Evolutionary conservation across 2,329 filamentous ascomycete species (phyloP), one percentile per base, ranked within the genome.

Genomic region (Clathrospora elynae): DNA sequence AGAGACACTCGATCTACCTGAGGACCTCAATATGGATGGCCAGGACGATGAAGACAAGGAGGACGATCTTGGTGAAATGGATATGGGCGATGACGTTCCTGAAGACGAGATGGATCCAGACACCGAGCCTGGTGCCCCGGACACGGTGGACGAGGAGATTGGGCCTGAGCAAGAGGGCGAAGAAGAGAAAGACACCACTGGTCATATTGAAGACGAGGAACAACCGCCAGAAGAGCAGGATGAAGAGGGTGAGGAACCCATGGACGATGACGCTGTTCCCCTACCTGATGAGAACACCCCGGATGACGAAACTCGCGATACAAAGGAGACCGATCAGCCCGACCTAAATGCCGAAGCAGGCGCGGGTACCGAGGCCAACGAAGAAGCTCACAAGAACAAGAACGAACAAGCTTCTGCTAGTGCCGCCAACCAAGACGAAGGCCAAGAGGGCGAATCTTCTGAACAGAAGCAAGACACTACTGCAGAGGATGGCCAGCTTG

Each of bases 1-100:
- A 57, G 85, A 95, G 47, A 84, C 86, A 2, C 76, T 96, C 46
- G 90, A 91, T 31, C 76, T 96, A 14, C 90, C 90, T 0, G 90
- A 96, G 28, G 89, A 96, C 53, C 86, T 96, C 78, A 85, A 95
- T 43, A 79, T 93, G 41, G 86, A 92, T 52, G 86, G 82, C 6
- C 75, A 88, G 18, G 80, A 73, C 6, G 76, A 79, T 12, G 80
- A 80, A 4, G 76, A 83, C 40, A 70, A 87, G 38, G 78, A 78
- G 2, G 71, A 75, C 25, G 55, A 61, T 25, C 39, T 61, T 28
- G 62, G 59, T 2, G 62, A 70, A 22, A 66, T 67, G 56, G 65
- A 68, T 23, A 68, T 70, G 36, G 67, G 65, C 18, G 66, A 68
- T 6, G 63, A 71, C 28, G 39, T 64, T 6, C 53, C 51, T 2